Percentiles rank a stretch among this genome's conserved stretches.
Evolutionary conservation across 1,284 basidiomycete species (phyloP).

Genomic region (Abortiporus biennis): DNA sequence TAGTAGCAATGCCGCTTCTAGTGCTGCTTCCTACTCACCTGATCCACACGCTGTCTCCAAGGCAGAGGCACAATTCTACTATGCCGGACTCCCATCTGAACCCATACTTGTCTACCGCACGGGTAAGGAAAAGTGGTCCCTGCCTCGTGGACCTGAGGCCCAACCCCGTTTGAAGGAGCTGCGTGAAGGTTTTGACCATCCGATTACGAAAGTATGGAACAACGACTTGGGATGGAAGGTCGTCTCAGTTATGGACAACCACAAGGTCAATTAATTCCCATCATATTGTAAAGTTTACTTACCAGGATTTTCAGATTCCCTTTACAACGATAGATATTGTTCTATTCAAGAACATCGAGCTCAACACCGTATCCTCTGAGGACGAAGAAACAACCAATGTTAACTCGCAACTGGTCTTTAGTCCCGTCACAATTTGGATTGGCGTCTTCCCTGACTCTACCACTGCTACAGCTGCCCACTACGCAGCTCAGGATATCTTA

Average conservation of each 20-base stretch:
- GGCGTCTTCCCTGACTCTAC: conserved; percentile 20
- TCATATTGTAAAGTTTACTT: too few relatives aligned
- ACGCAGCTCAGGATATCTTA: conserved; percentile 13
- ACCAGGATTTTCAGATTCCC: conserved; percentile 16
- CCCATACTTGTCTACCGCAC: conserved; percentile 24
- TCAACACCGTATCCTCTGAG: too few relatives aligned
- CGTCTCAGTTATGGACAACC: too few relatives aligned
- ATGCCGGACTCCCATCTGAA: conserved; percentile 16
- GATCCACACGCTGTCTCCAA: not conserved
- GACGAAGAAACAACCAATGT: too few relatives aligned
- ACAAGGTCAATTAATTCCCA: too few relatives aligned
- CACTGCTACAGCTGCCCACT: conserved; percentile 15
- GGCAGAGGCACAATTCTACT: conserved; percentile 21
- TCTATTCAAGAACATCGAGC: too few relatives aligned
- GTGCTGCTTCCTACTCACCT: too few relatives aligned
- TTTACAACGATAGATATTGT: conserved; percentile 23
- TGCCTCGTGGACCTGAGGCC: conserved; percentile 10
- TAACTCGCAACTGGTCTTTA: conserved; percentile 10
- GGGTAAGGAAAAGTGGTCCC: not conserved
- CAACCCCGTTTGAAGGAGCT: conserved; percentile 22
- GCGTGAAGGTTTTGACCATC: conserved; percentile 24
- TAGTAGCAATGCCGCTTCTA: too few relatives aligned
- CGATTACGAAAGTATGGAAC: conserved; percentile 18
- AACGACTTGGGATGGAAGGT: conserved; percentile 14
- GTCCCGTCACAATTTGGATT: conserved; percentile 18